Evolutionary conservation across 2,329 filamentous ascomycete genomes (phyloP).

Genomic region (Coniochaeta hoffmannii): DNA sequence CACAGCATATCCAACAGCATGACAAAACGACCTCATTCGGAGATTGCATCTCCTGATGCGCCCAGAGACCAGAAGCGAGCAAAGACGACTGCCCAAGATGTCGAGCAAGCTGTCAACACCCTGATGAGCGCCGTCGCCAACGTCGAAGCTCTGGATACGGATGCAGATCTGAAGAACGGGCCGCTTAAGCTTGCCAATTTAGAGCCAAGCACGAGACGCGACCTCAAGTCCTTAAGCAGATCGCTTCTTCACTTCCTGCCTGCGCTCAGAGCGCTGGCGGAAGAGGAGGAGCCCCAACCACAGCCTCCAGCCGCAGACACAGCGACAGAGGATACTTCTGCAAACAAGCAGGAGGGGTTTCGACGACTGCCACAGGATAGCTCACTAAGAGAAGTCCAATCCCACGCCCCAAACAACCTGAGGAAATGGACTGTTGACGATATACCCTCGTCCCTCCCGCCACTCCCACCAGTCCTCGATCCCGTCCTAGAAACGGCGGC

Average conservation of each 20-base stretch:
- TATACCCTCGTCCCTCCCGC: constrained; percentile 41
- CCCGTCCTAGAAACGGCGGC: constrained; percentile 51
- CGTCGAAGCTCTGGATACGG: background rate
- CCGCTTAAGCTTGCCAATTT: background rate
- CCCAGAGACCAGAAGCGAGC: background rate
- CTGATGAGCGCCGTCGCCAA: background rate
- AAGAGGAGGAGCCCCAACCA: background rate
- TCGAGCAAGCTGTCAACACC: background rate
- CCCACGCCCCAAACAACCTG: constrained; percentile 18
- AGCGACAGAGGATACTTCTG: background rate
- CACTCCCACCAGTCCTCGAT: constrained; percentile 55
- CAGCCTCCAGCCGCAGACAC: background rate
- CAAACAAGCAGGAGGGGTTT: background rate
- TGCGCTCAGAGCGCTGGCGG: background rate
- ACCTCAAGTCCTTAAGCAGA: background rate
- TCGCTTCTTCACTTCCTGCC: background rate
- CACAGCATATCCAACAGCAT: background rate
- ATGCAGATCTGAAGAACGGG: background rate
- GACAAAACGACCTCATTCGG: background rate
- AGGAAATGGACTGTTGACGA: constrained; percentile 44
- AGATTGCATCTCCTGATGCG: background rate
- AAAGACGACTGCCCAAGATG: background rate
- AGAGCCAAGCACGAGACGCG: background rate
- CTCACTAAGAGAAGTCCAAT: background rate
- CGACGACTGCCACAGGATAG: background rate